phyloP scores from a whole-genome alignment of 306 rosid species.

The Acmispon strigosus region DNA sequence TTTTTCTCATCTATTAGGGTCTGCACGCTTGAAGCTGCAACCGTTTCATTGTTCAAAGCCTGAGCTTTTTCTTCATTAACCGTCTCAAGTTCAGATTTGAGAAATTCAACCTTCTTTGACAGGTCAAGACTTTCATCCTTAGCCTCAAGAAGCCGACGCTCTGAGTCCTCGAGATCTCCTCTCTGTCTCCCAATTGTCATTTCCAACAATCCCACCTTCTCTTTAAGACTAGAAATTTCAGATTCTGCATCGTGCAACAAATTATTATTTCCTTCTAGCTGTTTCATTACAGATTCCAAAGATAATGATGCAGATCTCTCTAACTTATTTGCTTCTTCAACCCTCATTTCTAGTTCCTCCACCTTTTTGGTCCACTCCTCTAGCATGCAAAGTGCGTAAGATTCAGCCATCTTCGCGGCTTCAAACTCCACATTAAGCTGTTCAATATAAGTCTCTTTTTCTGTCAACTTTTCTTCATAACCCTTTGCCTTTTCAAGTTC shows the following conservation, averaged over 20 bases:
- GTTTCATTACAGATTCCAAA: conserved; percentile 61
- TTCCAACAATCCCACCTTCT: conserved; percentile 70
- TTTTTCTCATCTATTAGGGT: conserved; percentile 74
- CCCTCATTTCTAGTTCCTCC: conserved; percentile 53
- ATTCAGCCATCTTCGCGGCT: conserved; percentile 86
- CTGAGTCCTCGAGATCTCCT: conserved; percentile 71
- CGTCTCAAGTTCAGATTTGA: conserved; percentile 50
- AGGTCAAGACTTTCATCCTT: conserved; percentile 56
- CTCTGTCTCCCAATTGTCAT: conserved; percentile 65
- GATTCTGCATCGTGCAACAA: conserved; percentile 66
- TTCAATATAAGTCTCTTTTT: conserved; percentile 63
- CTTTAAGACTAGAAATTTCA: conserved; percentile 66
- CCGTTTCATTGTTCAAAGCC: conserved; percentile 69
- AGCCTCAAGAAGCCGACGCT: conserved; percentile 36
- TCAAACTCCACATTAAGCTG: conserved; percentile 78
- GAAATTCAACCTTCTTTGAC: conserved; percentile 46
- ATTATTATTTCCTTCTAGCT: conserved; percentile 60
- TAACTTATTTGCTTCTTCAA: conserved; percentile 61
- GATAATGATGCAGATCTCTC: conserved; percentile 88
- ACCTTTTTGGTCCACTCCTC: conserved; percentile 64
- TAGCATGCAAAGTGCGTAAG: conserved; percentile 59
- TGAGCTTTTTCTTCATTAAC: conserved; percentile 69
- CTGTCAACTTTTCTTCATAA: conserved; percentile 44
- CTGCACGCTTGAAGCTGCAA: conserved; percentile 76
- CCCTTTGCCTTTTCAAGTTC: conserved; percentile 55